Base-by-base conservation (phyloP, 306 rosid species). In the Prunus fruticosa region DNA sequence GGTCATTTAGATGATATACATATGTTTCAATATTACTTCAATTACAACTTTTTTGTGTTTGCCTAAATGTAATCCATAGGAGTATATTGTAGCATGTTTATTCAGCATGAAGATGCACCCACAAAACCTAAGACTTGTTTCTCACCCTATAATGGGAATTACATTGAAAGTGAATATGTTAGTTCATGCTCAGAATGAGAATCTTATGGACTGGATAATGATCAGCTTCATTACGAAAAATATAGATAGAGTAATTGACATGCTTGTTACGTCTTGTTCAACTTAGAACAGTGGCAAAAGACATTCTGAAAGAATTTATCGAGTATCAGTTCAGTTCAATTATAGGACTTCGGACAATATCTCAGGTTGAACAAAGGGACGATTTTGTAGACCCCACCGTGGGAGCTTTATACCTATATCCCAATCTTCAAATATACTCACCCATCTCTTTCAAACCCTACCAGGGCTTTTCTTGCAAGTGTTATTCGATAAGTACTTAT, bases 361-460 rank as follows among this genome's bases (percentile, higher is more conserved):
- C 41, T 23, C 28, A n/a, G 50, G 53, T 8, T 51, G 71, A 34
- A 41, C 38, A 75, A 52, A 51, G 68, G 28, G 34, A 8, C 53
- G 25, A 64, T 38, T 75, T 64, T 4, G 30, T 51, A 32, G 72
- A 64, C 64, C 79, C 64, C 64, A 8, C 43, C 38, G 53, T 34
- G 22, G 64, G 78, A 34, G 60, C 45, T 49, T 18, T 8, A 50
- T 41, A 14, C 45, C 28, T 32, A 43, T 57, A 52, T 75, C 41
- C 72, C 25, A 34, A 7, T 49, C 11, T 8, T 25, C 60, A 45
- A 47, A 61, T 46, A 23, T 62, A 64, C 32, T 30, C 60, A 2
- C 11, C 18, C 12, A 4, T 63, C 49, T 74, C 50, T 7, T 54
- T 46, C 32, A 46, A 11, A 15, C 34, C 70, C 69, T 61, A 62